Base-by-base conservation (phyloP, 495 filamentous ascomycete genomes). In the Aspergillus sclerotiicarbonarius region DNA sequence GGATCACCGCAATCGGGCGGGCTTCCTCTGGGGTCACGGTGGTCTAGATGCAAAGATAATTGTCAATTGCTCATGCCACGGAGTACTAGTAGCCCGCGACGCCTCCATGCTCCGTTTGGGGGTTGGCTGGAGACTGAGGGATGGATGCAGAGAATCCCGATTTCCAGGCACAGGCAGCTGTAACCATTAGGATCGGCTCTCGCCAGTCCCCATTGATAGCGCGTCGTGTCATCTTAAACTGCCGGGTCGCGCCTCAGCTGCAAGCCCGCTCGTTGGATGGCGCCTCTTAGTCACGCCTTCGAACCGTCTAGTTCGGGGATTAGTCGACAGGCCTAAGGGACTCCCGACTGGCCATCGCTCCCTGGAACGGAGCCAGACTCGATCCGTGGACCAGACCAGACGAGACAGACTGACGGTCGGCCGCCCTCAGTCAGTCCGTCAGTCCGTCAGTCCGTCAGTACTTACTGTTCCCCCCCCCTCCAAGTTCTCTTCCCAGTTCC, bases 181-280 rank as follows among this genome's bases (percentile, higher is more conserved):
- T 44, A 15, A 8, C 33, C 45, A 29, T 16, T 46, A 21, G 18
- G 46, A 43, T 57, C 47, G 39, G 47, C 47, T 51, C 51, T 31
- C 25, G 2, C 25, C 25, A 25, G 25, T 25, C 25, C 25, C 41
- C 32, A n/a, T 59, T 50, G 52, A 54, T 59, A 50, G 59, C 54
- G 59, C 47, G 49, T 57, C 54, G 59, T 61, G 58, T 54, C 58
- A 59, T 59, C 50, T 47, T 48, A 44, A 50, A 59, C 50, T 48
- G 56, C 39, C 45, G 56, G 56, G 56, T 53, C 56, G 58, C 58
- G 58, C 53, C 48, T 44, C 10, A 30, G 54, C 15, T 44, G 18
- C 46, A 20, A 6, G 47, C 16, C 19, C 21, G 29, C 16, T 50
- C 29, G 47, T 56, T 56, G 45, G 54, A 4, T 13, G 29, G 39